Percentiles rank a stretch among this genome's conserved stretches.
These are phyloP conservation scores for Xylaria cubensis DNA, from an alignment of 495 filamentous ascomycete species.

Conservation along the genomic window DNA sequence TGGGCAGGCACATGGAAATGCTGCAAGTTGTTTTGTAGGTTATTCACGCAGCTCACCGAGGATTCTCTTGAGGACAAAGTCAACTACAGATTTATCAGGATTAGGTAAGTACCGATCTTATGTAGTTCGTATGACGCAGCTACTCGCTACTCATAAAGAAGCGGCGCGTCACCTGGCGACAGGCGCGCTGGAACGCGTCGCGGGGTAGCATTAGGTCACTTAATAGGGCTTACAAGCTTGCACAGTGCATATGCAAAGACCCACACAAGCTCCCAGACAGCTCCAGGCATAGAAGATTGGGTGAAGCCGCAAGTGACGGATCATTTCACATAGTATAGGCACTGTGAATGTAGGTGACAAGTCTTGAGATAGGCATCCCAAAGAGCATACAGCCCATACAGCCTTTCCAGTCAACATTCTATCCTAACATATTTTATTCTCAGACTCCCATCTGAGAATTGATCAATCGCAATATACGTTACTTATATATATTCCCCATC, in stretches of 20 bases:
- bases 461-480: neutral
- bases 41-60: neutral
- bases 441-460: neutral
- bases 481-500: neutral
- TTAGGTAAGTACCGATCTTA: neutral
- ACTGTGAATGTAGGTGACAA: neutral
- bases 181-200: conserved; percentile 7
- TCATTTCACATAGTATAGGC: neutral
- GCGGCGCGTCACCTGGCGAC: neutral
- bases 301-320: neutral
- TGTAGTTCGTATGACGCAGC: neutral
- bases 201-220: neutral
- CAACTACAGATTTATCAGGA: neutral
- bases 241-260: neutral
- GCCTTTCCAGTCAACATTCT: too few species aligned
- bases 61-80: neutral
- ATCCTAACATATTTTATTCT: neutral
- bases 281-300: neutral
- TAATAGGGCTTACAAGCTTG: neutral
- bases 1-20: neutral
- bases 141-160: neutral
- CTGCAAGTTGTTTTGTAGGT: too few species aligned
- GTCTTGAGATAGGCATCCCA: neutral
- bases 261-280: neutral
- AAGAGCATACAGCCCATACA: neutral